These are phyloP conservation scores for Thalassiosira exigua DNA, from an alignment of 352 stramenopile species.

Conservation along the genomic window DNA sequence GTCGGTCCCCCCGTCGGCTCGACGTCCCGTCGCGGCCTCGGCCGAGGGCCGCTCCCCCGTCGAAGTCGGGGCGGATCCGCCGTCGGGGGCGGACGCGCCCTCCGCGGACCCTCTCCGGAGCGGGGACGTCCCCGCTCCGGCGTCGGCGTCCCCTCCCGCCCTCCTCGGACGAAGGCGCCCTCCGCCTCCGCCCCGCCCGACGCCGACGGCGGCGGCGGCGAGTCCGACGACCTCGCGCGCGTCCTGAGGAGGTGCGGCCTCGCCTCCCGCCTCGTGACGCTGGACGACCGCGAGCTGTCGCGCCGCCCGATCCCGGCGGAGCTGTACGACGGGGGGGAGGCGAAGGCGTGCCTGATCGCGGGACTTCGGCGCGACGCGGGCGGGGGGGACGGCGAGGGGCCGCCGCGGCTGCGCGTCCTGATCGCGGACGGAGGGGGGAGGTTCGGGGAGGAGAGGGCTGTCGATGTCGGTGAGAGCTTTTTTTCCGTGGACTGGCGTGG, in stretches of 20 bases:
- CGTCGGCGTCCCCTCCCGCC: no score
- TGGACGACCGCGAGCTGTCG: conserved; percentile 24
- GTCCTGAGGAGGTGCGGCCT: conserved; percentile 49
- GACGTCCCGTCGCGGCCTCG: neutral
- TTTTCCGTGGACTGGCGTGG: neutral
- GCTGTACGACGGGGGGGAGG: conserved; percentile 54
- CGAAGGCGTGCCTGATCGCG: conserved; percentile 55
- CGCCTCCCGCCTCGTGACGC: conserved; percentile 32
- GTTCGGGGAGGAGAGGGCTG: conserved; percentile 36
- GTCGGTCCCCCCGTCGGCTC: neutral
- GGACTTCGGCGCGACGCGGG: conserved; percentile 15
- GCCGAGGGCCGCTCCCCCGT: neutral
- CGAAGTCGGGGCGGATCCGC: neutral
- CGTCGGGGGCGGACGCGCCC: neutral
- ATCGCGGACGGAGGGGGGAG: conserved; percentile 26
- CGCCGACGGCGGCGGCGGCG: neutral
- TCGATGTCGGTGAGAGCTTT: conserved; percentile 36
- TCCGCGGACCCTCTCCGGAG: neutral
- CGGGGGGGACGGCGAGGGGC: conserved; percentile 21
- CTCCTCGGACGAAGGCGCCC: neutral
- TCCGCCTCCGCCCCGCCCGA: neutral
- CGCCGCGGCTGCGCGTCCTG: conserved; percentile 46
- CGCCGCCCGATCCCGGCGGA: conserved; percentile 52
- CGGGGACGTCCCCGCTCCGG: no score
- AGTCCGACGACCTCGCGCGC: conserved; percentile 13